Evolutionary conservation across 306 rosid genomes (phyloP).

Genomic region (Sicyos baderoa): DNA sequence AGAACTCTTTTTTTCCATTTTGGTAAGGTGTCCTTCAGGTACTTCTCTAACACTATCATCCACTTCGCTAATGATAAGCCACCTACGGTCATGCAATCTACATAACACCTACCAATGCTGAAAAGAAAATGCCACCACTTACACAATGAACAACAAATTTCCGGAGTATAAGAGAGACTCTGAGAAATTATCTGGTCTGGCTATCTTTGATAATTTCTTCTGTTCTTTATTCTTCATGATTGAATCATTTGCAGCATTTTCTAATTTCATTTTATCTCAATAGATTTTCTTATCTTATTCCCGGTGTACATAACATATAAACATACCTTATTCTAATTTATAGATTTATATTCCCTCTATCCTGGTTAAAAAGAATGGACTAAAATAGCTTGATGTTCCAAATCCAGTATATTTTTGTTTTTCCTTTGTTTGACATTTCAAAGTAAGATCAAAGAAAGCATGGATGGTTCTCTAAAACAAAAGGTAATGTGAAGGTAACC

Average conservation of each 20-base stretch:
- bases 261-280: neutral
- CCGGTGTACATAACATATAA: neutral
- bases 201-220: neutral
- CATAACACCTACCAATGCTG: neutral
- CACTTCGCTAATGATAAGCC: neutral
- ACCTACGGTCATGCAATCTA: neutral
- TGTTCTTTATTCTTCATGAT: neutral
- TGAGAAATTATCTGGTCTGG: neutral
- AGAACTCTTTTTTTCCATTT: neutral
- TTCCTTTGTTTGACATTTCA: neutral
- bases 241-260: neutral
- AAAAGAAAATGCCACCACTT: neutral
- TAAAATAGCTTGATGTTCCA: neutral
- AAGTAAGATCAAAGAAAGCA: neutral
- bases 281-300: no score
- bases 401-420: neutral
- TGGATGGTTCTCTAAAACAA: neutral
- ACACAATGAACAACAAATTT: neutral
- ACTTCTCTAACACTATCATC: neutral
- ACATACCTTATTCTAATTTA: no score
- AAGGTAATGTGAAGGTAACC: neutral
- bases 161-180: neutral
- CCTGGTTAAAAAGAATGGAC: neutral
- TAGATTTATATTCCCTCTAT: no score
- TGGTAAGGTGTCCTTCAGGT: neutral